Evolutionary conservation across 2,329 filamentous ascomycete species (phyloP), one percentile per base, ranked within the genome.

Genomic region (Metarhizium guizhouense): DNA sequence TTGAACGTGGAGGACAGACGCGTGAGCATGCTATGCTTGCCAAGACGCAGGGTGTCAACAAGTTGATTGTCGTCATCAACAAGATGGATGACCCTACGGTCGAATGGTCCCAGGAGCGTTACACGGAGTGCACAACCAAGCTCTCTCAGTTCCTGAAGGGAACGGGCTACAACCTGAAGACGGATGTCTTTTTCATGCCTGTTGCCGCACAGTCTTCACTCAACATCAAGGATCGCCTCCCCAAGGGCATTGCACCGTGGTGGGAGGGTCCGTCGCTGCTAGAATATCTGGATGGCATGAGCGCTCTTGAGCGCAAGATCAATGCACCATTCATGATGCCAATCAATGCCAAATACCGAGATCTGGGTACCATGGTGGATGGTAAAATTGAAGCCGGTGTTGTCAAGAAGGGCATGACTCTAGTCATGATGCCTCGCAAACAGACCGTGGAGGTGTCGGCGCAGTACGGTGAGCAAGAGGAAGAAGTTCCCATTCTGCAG

Each of bases 251-350:
- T 3, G 85, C 83, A 45, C 82, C 89, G 8, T 99, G 91, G 90
- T 95, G 90, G 69, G 80, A 89, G 45, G 91, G 92, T 0, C 93
- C 93, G 10, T 94, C 92, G 20, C 82, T 99, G 50, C 85, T 99
- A 20, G 93, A 97, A 72, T 96, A 92, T 72, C 84, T 99, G n/a
- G 93, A 96, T 70, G 78, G 83, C 68, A 96, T 97, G 90, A 85
- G 87, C 66, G 85, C 93, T 13, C 82, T 96, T 43, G 93, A 99
- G 72, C 90, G 94, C 65, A 99, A 97, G 78, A 75, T 96, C 65
- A 96, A 96, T 65, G 94, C 94, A 2, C 93, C 94, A 10, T 97
- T 99, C 80, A 97, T 99, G 94, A 96, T 99, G 92, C 89, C 94
- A 8, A 81, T 99, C 61, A 89, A 88, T 60, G 90, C 90, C 73